These are phyloP conservation scores for Talaromyces rugulosus DNA, from an alignment of 2,329 filamentous ascomycete species.

Conservation along the genomic window DNA sequence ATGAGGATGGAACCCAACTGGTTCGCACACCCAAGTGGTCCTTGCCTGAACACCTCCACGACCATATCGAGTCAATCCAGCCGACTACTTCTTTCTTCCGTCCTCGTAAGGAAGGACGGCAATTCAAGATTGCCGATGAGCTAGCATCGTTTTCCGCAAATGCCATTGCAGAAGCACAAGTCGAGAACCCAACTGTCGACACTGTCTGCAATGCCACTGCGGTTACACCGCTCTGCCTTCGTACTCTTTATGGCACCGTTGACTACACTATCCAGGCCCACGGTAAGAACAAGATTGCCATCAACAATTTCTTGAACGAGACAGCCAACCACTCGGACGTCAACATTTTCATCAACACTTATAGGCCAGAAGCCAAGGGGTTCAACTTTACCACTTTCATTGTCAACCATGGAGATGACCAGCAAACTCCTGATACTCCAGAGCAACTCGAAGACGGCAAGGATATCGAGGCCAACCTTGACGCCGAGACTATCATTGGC, in stretches of 20 bases:
- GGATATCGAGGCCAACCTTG: constrained; percentile 1
- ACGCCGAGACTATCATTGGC: constrained; percentile 5
- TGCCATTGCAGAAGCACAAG: neutral
- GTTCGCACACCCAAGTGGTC: constrained; percentile 2
- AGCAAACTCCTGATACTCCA: neutral
- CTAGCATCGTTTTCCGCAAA: neutral
- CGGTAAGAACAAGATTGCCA: neutral
- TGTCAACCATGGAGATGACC: neutral
- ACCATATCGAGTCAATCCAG: constrained; percentile 8
- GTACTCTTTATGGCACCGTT: constrained; percentile 6
- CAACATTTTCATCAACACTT: constrained; percentile 7
- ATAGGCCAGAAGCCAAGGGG: constrained; percentile 3
- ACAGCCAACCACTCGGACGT: constrained; percentile 7
- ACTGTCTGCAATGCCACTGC: constrained; percentile 1
- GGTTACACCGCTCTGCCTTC: constrained; percentile 9
- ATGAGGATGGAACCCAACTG: constrained; percentile 1
- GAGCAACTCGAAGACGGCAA: neutral
- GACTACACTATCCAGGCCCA: constrained; percentile 4
- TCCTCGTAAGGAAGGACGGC: neutral
- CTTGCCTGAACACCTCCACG: constrained; percentile 3
- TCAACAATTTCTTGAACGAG: constrained; percentile 9
- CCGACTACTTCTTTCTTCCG: constrained; percentile 10
- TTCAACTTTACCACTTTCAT: constrained; percentile 1
- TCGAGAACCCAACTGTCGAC: neutral
- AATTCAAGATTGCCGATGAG: neutral